Evolutionary conservation across 73 alveolate species (phyloP).

Genomic region (Halteria grandinella): DNA sequence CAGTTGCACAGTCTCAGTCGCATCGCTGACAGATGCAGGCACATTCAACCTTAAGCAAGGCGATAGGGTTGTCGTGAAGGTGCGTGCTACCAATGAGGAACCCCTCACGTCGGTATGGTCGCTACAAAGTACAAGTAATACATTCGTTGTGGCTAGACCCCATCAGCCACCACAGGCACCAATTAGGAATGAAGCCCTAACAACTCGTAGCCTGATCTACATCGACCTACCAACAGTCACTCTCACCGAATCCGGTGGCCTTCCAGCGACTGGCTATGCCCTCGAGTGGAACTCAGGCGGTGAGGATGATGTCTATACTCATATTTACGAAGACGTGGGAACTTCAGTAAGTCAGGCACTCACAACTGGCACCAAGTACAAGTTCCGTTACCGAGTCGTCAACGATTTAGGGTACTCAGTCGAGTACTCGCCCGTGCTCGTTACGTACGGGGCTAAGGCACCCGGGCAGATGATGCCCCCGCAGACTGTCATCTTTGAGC

Average conservation of each 20-base stretch:
- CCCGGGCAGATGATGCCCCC: conserved; percentile 51
- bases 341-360: neutral
- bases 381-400: conserved; percentile 15
- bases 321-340: neutral
- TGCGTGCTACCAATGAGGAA: neutral
- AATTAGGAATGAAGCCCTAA: neutral
- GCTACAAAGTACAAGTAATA: neutral
- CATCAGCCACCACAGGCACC: conserved; percentile 50
- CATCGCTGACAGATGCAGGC: neutral
- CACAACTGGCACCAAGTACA: conserved; percentile 39
- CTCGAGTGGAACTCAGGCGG: conserved; percentile 58
- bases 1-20: neutral
- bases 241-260: conserved; percentile 38
- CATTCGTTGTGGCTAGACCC: neutral
- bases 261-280: conserved; percentile 12
- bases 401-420: conserved; percentile 38
- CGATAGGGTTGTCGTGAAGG: neutral
- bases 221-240: conserved; percentile 34
- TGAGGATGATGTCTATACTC: neutral
- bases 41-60: neutral
- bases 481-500: neutral
- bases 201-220: neutral
- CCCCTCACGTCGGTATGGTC: neutral
- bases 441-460: conserved; percentile 51
- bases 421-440: conserved; percentile 13